Conservation (phyloP, 306 rosid species). For the Cucurbita moschata region DNA sequence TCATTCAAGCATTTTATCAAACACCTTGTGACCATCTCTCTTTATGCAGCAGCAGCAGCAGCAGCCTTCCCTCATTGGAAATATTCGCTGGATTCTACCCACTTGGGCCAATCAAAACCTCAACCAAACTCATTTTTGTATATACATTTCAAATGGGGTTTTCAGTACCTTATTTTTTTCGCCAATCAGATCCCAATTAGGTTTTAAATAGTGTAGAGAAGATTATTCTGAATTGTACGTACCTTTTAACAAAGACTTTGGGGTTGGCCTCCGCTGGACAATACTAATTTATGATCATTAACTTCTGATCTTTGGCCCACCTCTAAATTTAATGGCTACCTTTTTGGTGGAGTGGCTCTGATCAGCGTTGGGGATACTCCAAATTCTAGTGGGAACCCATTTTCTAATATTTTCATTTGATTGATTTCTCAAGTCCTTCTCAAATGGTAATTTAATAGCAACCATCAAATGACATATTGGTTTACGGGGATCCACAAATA, state of each 20-base stretch:
- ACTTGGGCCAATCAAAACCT: background rate
- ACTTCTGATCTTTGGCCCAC: background rate
- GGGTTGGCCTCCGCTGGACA: background rate
- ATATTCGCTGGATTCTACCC: background rate
- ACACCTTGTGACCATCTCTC: background rate
- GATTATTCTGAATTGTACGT: background rate
- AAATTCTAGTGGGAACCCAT: conserved; percentile 6
- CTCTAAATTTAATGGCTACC: background rate
- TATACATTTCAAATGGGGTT: background rate
- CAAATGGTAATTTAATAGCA: background rate
- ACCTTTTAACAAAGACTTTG: background rate
- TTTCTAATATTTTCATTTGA: background rate
- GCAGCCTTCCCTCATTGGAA: background rate
- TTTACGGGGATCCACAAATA: background rate
- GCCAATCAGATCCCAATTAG: background rate
- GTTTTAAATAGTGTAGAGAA: background rate
- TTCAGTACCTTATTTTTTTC: background rate
- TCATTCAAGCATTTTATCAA: conserved; percentile 1
- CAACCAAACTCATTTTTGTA: background rate
- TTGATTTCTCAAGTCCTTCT: background rate
- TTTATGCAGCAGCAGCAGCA: background rate
- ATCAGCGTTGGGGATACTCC: background rate
- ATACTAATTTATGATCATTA: background rate
- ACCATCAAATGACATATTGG: background rate
- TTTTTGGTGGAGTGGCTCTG: background rate